Conservation (phyloP, 208 protist genomes). For the Trypanosoma lewisi region DNA sequence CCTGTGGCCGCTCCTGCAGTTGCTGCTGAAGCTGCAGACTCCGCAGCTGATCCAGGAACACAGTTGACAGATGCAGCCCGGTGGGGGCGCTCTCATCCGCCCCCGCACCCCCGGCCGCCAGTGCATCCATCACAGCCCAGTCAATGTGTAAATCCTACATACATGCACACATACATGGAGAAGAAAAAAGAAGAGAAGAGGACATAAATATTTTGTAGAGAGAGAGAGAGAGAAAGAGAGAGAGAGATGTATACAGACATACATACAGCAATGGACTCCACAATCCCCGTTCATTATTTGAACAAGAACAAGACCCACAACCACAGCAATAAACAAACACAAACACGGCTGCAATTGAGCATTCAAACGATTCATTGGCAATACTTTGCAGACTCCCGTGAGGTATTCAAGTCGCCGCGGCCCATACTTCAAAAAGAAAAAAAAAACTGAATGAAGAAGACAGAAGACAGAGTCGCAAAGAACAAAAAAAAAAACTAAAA, state of each 20-base stretch:
- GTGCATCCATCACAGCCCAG: not conserved
- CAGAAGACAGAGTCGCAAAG: too few species aligned
- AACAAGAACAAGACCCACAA: too few species aligned
- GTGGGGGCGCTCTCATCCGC: constrained; percentile 5
- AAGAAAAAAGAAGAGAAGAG: constrained; percentile 23
- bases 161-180: constrained; percentile 4
- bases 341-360: too few species aligned
- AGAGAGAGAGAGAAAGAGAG: too few species aligned
- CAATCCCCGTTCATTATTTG: too few species aligned
- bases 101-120: not conserved
- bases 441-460: constrained; percentile 11
- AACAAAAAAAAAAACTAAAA: not conserved
- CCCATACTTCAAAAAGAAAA: not conserved
- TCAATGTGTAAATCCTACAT: not conserved
- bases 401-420: too few species aligned
- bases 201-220: too few species aligned
- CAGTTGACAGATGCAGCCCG: constrained; percentile 14
- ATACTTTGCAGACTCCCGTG: too few species aligned
- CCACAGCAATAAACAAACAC: too few species aligned
- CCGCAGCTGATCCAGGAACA: constrained; percentile 28
- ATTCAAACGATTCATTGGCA: too few species aligned
- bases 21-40: constrained; percentile 9
- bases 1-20: not conserved
- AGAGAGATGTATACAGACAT: too few species aligned
- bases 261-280: too few species aligned